Evolutionary conservation across 2,329 filamentous ascomycete genomes (phyloP), one percentile per base, ranked within the genome.

Genomic region (Cladosporium colombiae): DNA sequence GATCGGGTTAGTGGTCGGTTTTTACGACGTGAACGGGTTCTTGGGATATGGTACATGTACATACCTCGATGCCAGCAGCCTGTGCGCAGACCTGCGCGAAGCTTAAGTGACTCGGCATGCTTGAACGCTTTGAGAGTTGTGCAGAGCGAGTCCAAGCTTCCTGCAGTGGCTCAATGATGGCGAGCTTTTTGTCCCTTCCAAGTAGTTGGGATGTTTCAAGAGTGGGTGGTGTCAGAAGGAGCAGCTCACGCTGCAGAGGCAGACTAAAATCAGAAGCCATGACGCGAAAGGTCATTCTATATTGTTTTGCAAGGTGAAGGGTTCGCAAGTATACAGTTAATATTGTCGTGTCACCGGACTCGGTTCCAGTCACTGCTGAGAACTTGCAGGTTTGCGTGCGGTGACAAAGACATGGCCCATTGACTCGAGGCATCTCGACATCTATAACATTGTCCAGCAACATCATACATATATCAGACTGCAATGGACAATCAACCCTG

Each of bases 31-130:
- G 40, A 46, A 10, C n/a, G 14, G 3, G n/a, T 1, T 46, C 8
- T 21, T 21, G n/a, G 4, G 10, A 46, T 23, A n/a, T 21, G 18
- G 46, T 44, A 31, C 14, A 35, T 55, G 46, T 44, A 31, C 14
- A 35, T 55, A 68, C 66, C 60, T 68, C 29, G 21, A 60, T 64
- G n/a, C 64, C 66, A 23, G 23, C 52, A 10, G 66, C 59, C 31
- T 57, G 52, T 21, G 64, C 52, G 31, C 58, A 63, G 18, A 66
- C 18, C 37, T 65, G 52, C 6, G 64, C 66, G 40, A 46, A 68
- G 46, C 29, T 60, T 21, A 44, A 55, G 18, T 50, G 35, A 4
- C 25, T 35, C 11, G 44, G 10, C 33, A 58, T 58, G 25, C 50
- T 29, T 29, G 23, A 18, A 11, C 40, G 40, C 14, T 46, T 21